Percentiles rank a stretch among this genome's conserved stretches.
These are phyloP conservation scores for Fomitopsis schrenkii DNA, from an alignment of 1,284 basidiomycete species.

Conservation along the genomic window DNA sequence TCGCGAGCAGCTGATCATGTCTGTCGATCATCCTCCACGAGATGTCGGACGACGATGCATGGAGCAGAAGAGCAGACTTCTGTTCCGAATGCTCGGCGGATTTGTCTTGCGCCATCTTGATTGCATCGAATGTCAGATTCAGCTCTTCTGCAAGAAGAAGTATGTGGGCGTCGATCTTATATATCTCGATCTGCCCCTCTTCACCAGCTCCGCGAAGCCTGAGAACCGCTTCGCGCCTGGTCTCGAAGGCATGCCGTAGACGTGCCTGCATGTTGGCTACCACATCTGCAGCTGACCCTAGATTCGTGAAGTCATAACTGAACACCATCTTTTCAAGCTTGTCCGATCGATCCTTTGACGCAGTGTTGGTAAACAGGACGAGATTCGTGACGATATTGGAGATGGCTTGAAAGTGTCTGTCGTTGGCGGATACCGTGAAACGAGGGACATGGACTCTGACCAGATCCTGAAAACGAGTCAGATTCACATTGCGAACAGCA, in stretches of 20 bases:
- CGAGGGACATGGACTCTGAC: slow-evolving; percentile 79
- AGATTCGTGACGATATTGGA: slow-evolving; percentile 89
- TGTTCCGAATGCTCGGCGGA: slow-evolving; percentile 69
- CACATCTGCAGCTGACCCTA: slow-evolving; percentile 62
- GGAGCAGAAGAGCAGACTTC: slow-evolving; percentile 80
- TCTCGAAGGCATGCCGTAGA: slow-evolving; percentile 67
- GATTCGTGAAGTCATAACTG: slow-evolving; percentile 88
- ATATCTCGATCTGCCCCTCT: slow-evolving; percentile 49
- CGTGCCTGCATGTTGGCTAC: slow-evolving; percentile 75
- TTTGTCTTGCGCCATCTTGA: slow-evolving; percentile 78
- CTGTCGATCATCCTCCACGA: slow-evolving; percentile 94
- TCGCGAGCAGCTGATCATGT: slow-evolving; percentile 73
- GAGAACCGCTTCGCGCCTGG: slow-evolving; percentile 48
- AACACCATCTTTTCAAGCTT: slow-evolving; percentile 84
- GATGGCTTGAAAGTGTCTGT: slow-evolving; percentile 83
- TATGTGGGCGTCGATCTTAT: slow-evolving; percentile 76
- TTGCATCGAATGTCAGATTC: slow-evolving; percentile 85
- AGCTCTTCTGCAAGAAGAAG: slow-evolving; percentile 79
- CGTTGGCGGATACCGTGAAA: slow-evolving; percentile 86
- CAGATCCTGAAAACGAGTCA: slow-evolving; percentile 62
- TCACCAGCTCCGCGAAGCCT: slow-evolving; percentile 37
- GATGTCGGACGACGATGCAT: slow-evolving; percentile 83
- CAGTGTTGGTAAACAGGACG: slow-evolving; percentile 85
- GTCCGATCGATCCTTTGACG: slow-evolving; percentile 72
- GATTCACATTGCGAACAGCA: background rate